These are phyloP conservation scores for Starmerella apicola DNA, from an alignment of 805 yeast species.

Conservation along the genomic window DNA sequence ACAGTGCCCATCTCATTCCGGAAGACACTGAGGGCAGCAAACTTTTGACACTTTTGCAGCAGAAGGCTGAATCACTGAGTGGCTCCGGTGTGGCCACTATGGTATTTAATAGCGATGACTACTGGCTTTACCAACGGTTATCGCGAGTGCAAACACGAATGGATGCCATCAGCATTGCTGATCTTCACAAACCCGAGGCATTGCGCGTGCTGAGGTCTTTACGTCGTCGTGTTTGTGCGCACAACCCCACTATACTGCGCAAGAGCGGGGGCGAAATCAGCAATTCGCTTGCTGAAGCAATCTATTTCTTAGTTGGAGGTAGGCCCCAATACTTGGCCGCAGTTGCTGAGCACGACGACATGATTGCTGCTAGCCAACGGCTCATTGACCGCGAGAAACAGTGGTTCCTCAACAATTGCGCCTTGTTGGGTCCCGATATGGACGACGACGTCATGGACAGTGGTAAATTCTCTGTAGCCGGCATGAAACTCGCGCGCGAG, in stretches of 20 bases:
- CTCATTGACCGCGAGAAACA: constrained; percentile 70
- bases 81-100: constrained; percentile 62
- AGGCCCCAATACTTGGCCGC: constrained; percentile 71
- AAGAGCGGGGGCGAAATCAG: constrained; percentile 31
- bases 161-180: constrained; percentile 54
- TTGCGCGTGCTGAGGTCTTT: constrained; percentile 40
- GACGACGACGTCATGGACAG: constrained; percentile 82
- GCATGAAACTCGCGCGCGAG: constrained; percentile 59
- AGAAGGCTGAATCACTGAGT: constrained; percentile 65
- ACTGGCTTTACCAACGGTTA: constrained; percentile 73
- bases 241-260: neutral
- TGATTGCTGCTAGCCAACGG: constrained; percentile 47
- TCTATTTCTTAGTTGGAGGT: constrained; percentile 67
- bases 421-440: constrained; percentile 62
- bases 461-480: constrained; percentile 63
- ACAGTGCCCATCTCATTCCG: constrained; percentile 60
- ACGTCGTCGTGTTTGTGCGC: constrained; percentile 26
- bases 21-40: constrained; percentile 64
- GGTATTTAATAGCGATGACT: constrained; percentile 70
- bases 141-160: constrained; percentile 60
- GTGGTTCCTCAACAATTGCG: constrained; percentile 78
- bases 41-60: constrained; percentile 63
- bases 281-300: constrained; percentile 35
- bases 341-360: constrained; percentile 31
- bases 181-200: constrained; percentile 45